Evolutionary conservation across 768 basidiomycete species (phyloP), one percentile per base, ranked within the genome.

Genomic region (Lactifluus pinguis): DNA sequence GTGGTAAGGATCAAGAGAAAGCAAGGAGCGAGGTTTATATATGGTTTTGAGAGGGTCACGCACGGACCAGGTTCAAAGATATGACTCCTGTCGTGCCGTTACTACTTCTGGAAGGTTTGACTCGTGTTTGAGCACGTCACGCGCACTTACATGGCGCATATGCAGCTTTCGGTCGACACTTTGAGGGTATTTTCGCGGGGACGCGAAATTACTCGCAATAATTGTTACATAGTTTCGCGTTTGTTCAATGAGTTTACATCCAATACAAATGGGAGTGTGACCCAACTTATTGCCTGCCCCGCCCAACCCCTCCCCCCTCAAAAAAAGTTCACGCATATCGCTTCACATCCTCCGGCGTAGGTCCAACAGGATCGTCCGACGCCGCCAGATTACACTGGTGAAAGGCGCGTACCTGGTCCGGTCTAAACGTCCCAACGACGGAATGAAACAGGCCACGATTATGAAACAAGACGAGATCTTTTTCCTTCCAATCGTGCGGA

Each of bases 351-450:
- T 86, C 83, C n/a, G 73, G 74, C 25, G 75, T 75, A 2, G 90
- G 90, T 0, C 89, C 89, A 25, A 68, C 70, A 0, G 89, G 89
- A 50, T 85, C 84, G 53, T 82, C 82, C 41, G 85, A 86, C 4
- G 85, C 87, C 21, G 91, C 91, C n/a, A 94, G 79, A 69, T 92
- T 92, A 75, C 91, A 92, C 72, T 89, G 87, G 69, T 90, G 88
- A 77, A 91, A 90, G 25, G 83, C 83, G 34, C 89, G 78, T 6
- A 89, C 81, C 71, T 87, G 78, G 47, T 84, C 82, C 36, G 77
- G 75, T 59, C 71, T 77, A 72, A 94, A 91, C 15, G 86, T 83
- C 29, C 86, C 87, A 15, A 87, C 85, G 66, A 93, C 90, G 5
- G 85, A 80, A 68, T 93, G 92, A 45, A 92, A 72, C 10, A 90